These are phyloP conservation scores for Kwoniella botswanensis DNA, from an alignment of 768 basidiomycete genomes.

Conservation along the genomic window DNA sequence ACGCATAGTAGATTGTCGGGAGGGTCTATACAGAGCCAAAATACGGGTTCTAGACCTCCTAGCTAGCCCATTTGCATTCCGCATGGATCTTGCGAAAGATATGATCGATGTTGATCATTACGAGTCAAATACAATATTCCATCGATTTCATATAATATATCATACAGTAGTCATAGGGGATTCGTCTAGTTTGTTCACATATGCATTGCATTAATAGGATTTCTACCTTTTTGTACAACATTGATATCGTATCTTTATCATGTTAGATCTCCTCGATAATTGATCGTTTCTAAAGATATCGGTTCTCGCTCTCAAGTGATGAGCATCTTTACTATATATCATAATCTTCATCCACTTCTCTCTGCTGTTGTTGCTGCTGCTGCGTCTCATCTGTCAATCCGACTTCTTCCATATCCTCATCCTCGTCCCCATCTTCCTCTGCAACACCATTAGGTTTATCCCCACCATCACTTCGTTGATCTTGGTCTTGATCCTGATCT, in stretches of 20 bases:
- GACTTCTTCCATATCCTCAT: constrained; percentile 54
- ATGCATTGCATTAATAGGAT: constrained; percentile 19
- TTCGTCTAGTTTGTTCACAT: constrained; percentile 2
- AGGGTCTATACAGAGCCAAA: constrained; percentile 7
- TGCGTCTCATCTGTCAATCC: constrained; percentile 21
- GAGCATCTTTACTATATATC: constrained; percentile 33
- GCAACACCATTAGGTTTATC: constrained; percentile 21
- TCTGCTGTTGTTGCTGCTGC: constrained; percentile 16
- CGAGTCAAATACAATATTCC: neutral
- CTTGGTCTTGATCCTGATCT: constrained; percentile 13
- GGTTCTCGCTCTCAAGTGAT: too few species aligned
- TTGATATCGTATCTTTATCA: neutral
- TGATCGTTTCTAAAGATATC: too few species aligned
- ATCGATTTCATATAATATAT: neutral
- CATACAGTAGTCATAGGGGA: neutral
- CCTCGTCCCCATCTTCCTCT: constrained; percentile 28
- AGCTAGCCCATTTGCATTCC: neutral
- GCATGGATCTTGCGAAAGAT: neutral
- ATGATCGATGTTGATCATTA: too few species aligned
- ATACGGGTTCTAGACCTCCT: neutral
- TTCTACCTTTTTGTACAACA: constrained; percentile 22
- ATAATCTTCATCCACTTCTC: constrained; percentile 55
- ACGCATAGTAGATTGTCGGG: constrained; percentile 56
- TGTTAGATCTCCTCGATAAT: neutral
- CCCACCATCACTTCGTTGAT: constrained; percentile 14